phyloP scores from a whole-genome alignment of 192 early-diverging fungal genomes.

The Coemansia sp. region DNA sequence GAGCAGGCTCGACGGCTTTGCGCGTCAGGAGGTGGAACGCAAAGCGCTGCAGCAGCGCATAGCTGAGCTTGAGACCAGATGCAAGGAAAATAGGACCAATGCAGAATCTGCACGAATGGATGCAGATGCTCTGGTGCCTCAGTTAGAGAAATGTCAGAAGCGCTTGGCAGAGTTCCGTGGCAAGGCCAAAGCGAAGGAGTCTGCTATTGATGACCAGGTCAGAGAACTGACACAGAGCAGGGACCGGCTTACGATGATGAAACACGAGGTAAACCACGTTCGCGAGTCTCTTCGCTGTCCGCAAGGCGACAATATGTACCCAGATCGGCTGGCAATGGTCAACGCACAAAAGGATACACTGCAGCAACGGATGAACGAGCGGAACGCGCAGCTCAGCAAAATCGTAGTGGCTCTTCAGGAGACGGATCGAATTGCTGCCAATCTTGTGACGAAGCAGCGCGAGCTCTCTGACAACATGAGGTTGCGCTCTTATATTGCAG shows the following conservation, averaged over 20 bases:
- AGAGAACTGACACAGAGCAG: constrained; percentile 31
- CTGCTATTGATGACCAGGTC: constrained; percentile 28
- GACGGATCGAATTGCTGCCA: constrained; percentile 44
- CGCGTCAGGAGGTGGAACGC: constrained; percentile 34
- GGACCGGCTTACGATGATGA: constrained; percentile 41
- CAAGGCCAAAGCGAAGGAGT: constrained; percentile 25
- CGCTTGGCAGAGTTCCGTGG: constrained; percentile 34
- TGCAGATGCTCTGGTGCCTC: constrained; percentile 29
- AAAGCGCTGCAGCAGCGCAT: constrained; percentile 27
- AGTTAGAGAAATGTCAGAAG: constrained; percentile 22
- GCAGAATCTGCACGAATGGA: constrained; percentile 13
- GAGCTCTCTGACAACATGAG: constrained; percentile 44
- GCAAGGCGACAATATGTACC: constrained; percentile 19
- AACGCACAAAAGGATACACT: constrained; percentile 37
- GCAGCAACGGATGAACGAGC: constrained; percentile 36
- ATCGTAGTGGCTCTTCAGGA: constrained; percentile 55
- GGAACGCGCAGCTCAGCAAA: constrained; percentile 37
- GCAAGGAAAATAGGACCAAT: constrained; percentile 10
- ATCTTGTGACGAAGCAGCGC: constrained; percentile 46
- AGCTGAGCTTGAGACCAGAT: constrained; percentile 20
- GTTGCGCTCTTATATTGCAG: constrained; percentile 20
- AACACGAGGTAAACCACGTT: constrained; percentile 31
- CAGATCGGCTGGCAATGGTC: constrained; percentile 34
- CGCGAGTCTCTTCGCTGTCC: constrained; percentile 27
- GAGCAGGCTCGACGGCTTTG: constrained; percentile 27